phyloP scores from a whole-genome alignment of 2,329 filamentous ascomycete species.

The Pleochaeta shiraiana region DNA sequence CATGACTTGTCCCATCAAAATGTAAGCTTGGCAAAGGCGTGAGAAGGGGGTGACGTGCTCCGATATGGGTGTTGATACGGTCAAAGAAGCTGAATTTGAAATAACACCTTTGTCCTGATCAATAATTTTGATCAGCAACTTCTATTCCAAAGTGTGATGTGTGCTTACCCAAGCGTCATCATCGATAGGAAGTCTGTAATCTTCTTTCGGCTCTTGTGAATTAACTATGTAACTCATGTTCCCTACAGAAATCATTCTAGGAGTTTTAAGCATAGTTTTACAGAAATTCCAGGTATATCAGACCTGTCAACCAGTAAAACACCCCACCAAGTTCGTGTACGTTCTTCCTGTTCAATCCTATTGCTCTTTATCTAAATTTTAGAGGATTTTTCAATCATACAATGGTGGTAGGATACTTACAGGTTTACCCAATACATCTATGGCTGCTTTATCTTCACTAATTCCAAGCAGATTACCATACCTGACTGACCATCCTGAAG shows the following conservation, averaged over 20 bases:
- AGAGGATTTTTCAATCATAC: too few relatives aligned
- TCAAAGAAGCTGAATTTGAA: conserved; percentile 13
- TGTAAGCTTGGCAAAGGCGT: conserved; percentile 24
- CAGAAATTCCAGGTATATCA: neutral
- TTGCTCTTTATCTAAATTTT: conserved; percentile 17
- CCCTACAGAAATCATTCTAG: conserved; percentile 16
- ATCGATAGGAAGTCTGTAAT: conserved; percentile 12
- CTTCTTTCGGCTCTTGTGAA: conserved; percentile 14
- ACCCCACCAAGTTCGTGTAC: conserved; percentile 26
- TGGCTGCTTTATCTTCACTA: conserved; percentile 19
- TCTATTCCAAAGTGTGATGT: neutral
- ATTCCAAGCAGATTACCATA: conserved; percentile 26
- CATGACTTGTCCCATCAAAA: conserved; percentile 20
- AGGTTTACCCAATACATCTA: conserved; percentile 20
- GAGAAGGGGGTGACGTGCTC: conserved; percentile 28
- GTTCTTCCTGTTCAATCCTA: conserved; percentile 27
- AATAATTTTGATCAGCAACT: neutral
- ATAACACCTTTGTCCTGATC: conserved; percentile 21
- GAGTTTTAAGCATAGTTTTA: conserved; percentile 6
- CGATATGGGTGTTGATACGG: conserved; percentile 20
- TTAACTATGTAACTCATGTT: conserved; percentile 15
- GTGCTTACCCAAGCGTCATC: conserved; percentile 23
- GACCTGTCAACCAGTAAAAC: conserved; percentile 25
- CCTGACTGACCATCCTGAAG: conserved; percentile 23
- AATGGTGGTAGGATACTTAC: too few relatives aligned